These are phyloP conservation scores for Iris pallida DNA, from an alignment of 116 monocot species.

Conservation along the genomic window DNA sequence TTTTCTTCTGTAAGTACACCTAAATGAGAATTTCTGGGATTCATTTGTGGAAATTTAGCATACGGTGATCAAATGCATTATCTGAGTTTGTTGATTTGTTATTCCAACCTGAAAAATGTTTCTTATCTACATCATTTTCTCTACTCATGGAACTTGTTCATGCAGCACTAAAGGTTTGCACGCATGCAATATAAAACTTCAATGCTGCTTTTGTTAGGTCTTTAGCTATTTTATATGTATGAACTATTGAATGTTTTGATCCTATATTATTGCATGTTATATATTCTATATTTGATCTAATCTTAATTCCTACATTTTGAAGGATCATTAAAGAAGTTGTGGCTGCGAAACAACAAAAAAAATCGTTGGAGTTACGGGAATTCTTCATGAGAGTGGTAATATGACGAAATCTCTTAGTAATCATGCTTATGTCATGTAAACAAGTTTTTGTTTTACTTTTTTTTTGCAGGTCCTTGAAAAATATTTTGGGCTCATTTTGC, in stretches of 20 bases:
- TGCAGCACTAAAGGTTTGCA: conserved; percentile 67
- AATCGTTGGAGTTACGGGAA: no score
- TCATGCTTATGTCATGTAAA: no score
- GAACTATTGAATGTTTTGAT: not conserved
- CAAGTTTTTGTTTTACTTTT: no score
- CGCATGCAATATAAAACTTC: not conserved
- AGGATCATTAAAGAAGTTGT: no score
- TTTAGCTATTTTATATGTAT: not conserved
- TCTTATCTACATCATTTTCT: conserved; percentile 60
- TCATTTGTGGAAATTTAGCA: not conserved
- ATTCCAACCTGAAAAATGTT: conserved; percentile 63
- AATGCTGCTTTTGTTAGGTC: not conserved
- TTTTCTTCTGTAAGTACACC: conserved; percentile 45
- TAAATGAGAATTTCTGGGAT: not conserved
- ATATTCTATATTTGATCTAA: no score
- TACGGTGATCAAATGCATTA: not conserved
- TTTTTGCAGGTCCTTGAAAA: no score
- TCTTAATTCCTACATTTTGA: no score
- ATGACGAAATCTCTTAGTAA: no score
- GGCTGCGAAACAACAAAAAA: no score
- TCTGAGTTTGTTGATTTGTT: conserved; percentile 50
- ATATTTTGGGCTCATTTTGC: no score
- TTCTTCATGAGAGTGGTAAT: no score
- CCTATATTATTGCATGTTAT: not conserved
- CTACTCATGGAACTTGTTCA: conserved; percentile 86